A percentile compares a stretch with the other conserved stretches of the same genome.
These are phyloP conservation scores for Mycosphaerella sp. DNA, from an alignment of 2,329 filamentous ascomycete genomes.

Conservation along the genomic window DNA sequence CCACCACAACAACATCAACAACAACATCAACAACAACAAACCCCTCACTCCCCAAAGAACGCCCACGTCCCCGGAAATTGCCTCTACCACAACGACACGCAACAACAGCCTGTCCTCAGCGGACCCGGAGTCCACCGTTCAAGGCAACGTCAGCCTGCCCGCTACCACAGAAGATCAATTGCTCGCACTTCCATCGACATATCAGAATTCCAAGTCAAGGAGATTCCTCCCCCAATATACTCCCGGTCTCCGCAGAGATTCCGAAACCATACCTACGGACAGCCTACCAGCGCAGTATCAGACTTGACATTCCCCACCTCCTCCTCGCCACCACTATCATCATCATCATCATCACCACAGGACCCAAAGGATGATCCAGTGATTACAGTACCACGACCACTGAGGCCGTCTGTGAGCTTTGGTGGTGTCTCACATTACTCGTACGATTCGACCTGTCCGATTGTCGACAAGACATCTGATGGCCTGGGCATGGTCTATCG, in stretches of 20 bases:
- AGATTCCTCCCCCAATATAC: slow-evolving; percentile 4
- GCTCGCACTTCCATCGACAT: slow-evolving; percentile 12
- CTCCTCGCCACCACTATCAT: too few relatives aligned
- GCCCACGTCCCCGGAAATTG: too few relatives aligned
- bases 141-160: too few relatives aligned
- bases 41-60: too few relatives aligned
- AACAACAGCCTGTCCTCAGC: too few relatives aligned
- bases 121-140: too few relatives aligned
- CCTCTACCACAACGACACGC: too few relatives aligned
- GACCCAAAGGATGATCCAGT: slow-evolving; percentile 13
- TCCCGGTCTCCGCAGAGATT: slow-evolving; percentile 18
- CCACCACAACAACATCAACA: too few relatives aligned
- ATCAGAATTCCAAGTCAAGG: slow-evolving; percentile 4
- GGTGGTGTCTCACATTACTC: slow-evolving; percentile 16
- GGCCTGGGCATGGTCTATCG: not conserved
- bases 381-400: slow-evolving; percentile 16
- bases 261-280: slow-evolving; percentile 20
- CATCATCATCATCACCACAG: too few relatives aligned
- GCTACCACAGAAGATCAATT: slow-evolving; percentile 2
- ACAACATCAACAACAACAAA: too few relatives aligned
- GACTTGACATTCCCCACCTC: not conserved
- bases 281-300: not conserved
- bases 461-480: not conserved
- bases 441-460: slow-evolving; percentile 14
- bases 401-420: slow-evolving; percentile 19